Conservation (phyloP, 2,329 filamentous ascomycete species). For the Cladosporium colombiae region DNA sequence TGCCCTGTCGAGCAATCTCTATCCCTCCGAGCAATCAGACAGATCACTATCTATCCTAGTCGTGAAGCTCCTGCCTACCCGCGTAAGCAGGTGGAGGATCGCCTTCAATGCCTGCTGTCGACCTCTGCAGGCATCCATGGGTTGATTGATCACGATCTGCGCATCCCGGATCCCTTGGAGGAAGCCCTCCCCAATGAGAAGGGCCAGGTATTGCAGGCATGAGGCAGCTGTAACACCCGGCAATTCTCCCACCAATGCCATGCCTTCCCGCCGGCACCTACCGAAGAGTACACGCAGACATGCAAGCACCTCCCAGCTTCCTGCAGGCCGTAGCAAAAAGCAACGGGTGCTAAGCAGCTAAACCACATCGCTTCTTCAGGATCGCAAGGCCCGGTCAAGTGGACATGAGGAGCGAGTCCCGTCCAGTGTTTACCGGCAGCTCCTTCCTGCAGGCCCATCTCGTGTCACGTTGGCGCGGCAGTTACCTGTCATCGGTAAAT, state of each 20-base stretch:
- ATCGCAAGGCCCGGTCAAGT: background rate
- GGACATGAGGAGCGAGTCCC: background rate
- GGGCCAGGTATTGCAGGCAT: background rate
- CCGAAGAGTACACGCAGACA: conserved; percentile 5
- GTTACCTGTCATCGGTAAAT: conserved; percentile 9
- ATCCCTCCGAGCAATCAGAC: conserved; percentile 20
- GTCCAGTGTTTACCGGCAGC: background rate
- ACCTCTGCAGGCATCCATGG: conserved; percentile 5
- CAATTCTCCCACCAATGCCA: conserved; percentile 5
- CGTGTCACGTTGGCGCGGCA: conserved; percentile 1
- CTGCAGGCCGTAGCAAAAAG: background rate
- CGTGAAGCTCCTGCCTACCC: conserved; percentile 11
- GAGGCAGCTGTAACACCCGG: conserved; percentile 1
- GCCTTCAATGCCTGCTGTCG: conserved; percentile 10
- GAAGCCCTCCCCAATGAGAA: background rate
- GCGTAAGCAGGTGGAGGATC: conserved; percentile 10
- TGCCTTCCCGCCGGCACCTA: background rate
- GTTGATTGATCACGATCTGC: conserved; percentile 9
- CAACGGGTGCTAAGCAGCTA: background rate
- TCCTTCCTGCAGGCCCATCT: background rate
- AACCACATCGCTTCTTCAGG: conserved; percentile 5
- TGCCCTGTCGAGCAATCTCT: conserved; percentile 17
- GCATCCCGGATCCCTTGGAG: background rate
- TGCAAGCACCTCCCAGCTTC: conserved; percentile 3
- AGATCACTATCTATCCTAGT: background rate